Evolutionary conservation across 1,284 basidiomycete species (phyloP).

Genomic region (Tylopilus sp.): DNA sequence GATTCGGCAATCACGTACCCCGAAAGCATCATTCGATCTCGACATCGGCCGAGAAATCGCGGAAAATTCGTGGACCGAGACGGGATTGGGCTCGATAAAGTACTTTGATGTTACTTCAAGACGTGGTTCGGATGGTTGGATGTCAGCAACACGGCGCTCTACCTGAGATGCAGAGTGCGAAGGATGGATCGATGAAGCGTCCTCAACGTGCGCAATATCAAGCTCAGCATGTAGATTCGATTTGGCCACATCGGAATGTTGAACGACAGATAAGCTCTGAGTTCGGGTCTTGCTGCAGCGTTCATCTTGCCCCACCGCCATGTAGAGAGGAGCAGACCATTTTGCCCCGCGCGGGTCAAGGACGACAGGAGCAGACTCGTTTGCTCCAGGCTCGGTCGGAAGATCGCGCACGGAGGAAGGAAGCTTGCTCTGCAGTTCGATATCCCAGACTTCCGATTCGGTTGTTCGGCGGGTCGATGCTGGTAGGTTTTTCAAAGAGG

Average conservation of each 20-base stretch:
- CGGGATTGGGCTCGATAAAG: slow-evolving; percentile 12
- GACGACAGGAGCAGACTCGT: slow-evolving; percentile 18
- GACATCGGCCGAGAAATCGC: background rate
- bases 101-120: slow-evolving; percentile 17
- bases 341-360: slow-evolving; percentile 18
- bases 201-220: slow-evolving; percentile 1
- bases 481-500: background rate
- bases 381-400: slow-evolving; percentile 10
- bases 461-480: slow-evolving; percentile 3
- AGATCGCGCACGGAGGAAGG: slow-evolving; percentile 20
- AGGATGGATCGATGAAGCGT: slow-evolving; percentile 44
- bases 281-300: background rate
- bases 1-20: background rate
- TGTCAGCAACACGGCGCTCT: slow-evolving; percentile 12
- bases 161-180: slow-evolving; percentile 53
- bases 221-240: background rate
- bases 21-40: background rate
- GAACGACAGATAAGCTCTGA: background rate
- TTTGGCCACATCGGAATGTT: background rate
- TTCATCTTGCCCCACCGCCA: background rate
- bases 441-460: slow-evolving; percentile 63
- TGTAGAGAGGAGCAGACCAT: slow-evolving; percentile 22
- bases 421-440: slow-evolving; percentile 45
- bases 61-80: background rate
- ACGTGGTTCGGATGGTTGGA: background rate